phyloP scores from a whole-genome alignment of 176 grass and related monocot genomes.

The Aechmea fasciata region DNA sequence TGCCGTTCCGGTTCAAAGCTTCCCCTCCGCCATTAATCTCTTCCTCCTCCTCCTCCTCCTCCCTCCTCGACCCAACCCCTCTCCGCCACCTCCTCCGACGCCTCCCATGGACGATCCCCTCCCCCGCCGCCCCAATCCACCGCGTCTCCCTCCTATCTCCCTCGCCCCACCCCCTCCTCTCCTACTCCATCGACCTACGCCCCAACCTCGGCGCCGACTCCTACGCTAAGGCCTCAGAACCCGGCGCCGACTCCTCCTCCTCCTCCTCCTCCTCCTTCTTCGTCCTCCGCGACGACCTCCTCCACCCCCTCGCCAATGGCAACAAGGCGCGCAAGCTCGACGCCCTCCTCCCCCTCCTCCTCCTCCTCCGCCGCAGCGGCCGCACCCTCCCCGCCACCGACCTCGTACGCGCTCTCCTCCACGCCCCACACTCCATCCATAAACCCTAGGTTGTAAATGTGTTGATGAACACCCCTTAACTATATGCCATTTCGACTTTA shows the following conservation, averaged over 20 bases:
- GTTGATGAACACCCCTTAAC: no score
- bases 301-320: conserved; percentile 79
- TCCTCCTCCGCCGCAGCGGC: conserved; percentile 37
- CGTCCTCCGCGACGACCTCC: conserved; percentile 66
- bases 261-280: conserved; percentile 67
- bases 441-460: no score
- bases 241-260: background rate
- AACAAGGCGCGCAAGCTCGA: conserved; percentile 97
- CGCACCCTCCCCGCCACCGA: conserved; percentile 13
- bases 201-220: background rate
- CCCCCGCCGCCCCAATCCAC: conserved; percentile 29
- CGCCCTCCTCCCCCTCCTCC: conserved; percentile 63
- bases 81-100: no score
- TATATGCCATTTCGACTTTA: no score
- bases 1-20: no score
- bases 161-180: background rate
- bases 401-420: background rate
- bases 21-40: no score
- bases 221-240: conserved; percentile 37
- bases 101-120: background rate
- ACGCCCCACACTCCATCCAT: no score
- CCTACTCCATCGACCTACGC: background rate
- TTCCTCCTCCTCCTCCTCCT: no score
- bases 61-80: no score
- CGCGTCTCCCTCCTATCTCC: conserved; percentile 63